Conservation (phyloP, 192 early-diverging fungal genomes). For the Linnemannia elongata region DNA sequence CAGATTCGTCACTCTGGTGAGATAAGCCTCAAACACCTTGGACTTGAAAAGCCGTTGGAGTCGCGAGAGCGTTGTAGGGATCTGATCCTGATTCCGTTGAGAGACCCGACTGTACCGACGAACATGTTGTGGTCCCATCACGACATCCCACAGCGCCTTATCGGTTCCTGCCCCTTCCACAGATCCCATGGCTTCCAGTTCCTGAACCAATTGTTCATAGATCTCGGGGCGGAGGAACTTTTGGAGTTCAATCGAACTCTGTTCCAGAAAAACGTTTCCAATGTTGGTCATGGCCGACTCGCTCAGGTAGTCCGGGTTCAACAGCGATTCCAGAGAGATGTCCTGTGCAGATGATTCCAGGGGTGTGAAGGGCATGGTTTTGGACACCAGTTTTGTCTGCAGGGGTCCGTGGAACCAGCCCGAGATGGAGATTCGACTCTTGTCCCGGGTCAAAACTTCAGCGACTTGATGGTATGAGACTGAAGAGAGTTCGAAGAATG, state of each 20-base stretch:
- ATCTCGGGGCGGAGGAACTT: slow-evolving; percentile 54
- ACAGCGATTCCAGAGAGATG: slow-evolving; percentile 45
- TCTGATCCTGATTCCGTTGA: slow-evolving; percentile 9
- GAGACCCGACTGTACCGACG: slow-evolving; percentile 61
- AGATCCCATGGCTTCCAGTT: slow-evolving; percentile 33
- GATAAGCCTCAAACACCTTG: slow-evolving; percentile 40
- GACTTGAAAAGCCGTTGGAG: slow-evolving; percentile 53
- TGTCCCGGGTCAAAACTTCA: slow-evolving; percentile 53
- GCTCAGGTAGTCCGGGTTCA: slow-evolving; percentile 64
- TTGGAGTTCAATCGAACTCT: slow-evolving; percentile 58
- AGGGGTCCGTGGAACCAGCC: slow-evolving; percentile 78
- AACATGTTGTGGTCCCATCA: slow-evolving; percentile 63
- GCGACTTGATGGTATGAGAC: slow-evolving; percentile 75
- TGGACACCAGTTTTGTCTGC: slow-evolving; percentile 52
- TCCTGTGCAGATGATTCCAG: not conserved
- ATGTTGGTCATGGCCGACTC: slow-evolving; percentile 50
- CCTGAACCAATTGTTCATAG: slow-evolving; percentile 43
- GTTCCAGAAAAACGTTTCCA: slow-evolving; percentile 59
- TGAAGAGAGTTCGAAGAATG: slow-evolving; percentile 71
- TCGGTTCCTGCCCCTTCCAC: slow-evolving; percentile 28
- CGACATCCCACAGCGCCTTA: slow-evolving; percentile 25
- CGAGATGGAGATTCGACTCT: slow-evolving; percentile 71
- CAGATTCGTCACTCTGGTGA: slow-evolving; percentile 42
- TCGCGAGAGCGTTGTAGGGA: slow-evolving; percentile 16
- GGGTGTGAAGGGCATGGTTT: slow-evolving; percentile 31